phyloP scores from a whole-genome alignment of 441 rosid genomes.

The Gossypium davidsonii region DNA sequence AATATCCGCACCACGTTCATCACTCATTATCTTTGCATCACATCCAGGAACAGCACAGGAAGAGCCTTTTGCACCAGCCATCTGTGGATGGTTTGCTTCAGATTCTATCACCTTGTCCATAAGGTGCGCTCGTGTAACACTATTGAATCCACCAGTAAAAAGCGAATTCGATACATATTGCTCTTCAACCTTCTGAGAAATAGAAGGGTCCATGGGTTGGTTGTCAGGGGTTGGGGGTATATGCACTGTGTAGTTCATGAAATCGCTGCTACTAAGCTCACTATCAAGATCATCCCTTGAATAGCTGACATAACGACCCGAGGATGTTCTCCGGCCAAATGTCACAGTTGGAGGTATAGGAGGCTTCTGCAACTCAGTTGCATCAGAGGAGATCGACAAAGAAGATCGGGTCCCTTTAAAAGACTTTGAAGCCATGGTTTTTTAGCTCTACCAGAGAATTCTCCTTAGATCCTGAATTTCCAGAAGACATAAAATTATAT shows the following conservation, averaged over 20 bases:
- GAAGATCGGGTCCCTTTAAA: constrained; percentile 51
- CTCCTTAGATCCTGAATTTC: constrained; percentile 36
- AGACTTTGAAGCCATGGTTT: constrained; percentile 55
- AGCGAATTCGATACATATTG: constrained; percentile 78
- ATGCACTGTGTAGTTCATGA: constrained; percentile 68
- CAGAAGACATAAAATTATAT: constrained; percentile 16
- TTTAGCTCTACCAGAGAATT: constrained; percentile 16
- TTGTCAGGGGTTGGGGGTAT: constrained; percentile 91
- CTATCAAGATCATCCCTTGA: constrained; percentile 89
- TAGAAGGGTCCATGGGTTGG: constrained; percentile 79
- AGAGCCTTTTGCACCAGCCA: constrained; percentile 92
- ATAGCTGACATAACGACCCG: constrained; percentile 78
- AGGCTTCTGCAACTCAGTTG: constrained; percentile 49
- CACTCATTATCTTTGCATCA: constrained; percentile 84
- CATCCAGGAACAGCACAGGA: constrained; percentile 83
- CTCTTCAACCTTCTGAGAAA: constrained; percentile 81
- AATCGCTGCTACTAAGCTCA: constrained; percentile 61
- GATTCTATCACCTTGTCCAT: constrained; percentile 90
- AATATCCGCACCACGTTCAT: constrained; percentile 75
- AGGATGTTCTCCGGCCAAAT: constrained; percentile 70
- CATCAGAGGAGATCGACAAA: constrained; percentile 53
- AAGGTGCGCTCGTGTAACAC: constrained; percentile 70
- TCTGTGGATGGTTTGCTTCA: constrained; percentile 80
- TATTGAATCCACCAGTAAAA: constrained; percentile 83
- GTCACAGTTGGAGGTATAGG: constrained; percentile 51